Conservation (phyloP, 441 rosid genomes). For the Pelargonium fulgidum region DNA sequence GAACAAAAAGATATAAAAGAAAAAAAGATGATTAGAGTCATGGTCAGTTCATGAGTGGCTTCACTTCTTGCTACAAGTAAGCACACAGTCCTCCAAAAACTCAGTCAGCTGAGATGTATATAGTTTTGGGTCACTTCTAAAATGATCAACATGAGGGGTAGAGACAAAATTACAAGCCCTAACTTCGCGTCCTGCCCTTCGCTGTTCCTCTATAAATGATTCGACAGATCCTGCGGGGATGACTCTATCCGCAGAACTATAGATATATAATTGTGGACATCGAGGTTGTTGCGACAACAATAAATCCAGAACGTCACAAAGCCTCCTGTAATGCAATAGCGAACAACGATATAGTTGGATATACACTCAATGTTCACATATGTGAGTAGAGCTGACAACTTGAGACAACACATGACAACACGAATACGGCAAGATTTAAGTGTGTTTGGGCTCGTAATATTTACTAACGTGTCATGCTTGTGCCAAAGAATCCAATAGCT, state of each 20-base stretch:
- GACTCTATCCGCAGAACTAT: conserved; percentile 91
- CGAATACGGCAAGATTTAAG: too few relatives aligned
- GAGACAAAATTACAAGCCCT: conserved; percentile 84
- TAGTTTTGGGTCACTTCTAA: conserved; percentile 74
- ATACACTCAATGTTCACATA: too few relatives aligned
- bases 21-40: not conserved
- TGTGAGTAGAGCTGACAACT: too few relatives aligned
- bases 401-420: too few relatives aligned
- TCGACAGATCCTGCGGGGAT: conserved; percentile 76
- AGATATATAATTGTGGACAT: conserved; percentile 88
- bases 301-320: conserved; percentile 50
- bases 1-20: not conserved
- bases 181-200: conserved; percentile 67
- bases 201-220: conserved; percentile 74
- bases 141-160: conserved; percentile 95
- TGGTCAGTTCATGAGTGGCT: not conserved
- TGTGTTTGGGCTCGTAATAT: too few relatives aligned
- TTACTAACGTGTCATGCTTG: too few relatives aligned
- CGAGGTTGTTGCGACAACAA: conserved; percentile 69
- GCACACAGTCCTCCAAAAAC: conserved; percentile 69
- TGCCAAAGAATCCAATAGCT: too few relatives aligned
- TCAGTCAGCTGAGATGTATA: conserved; percentile 66
- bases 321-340: conserved; percentile 71
- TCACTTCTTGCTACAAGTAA: conserved; percentile 39
- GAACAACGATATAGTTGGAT: not conserved